Base-by-base conservation (phyloP, 2,329 filamentous ascomycete genomes). In the Microdochium paspali region DNA sequence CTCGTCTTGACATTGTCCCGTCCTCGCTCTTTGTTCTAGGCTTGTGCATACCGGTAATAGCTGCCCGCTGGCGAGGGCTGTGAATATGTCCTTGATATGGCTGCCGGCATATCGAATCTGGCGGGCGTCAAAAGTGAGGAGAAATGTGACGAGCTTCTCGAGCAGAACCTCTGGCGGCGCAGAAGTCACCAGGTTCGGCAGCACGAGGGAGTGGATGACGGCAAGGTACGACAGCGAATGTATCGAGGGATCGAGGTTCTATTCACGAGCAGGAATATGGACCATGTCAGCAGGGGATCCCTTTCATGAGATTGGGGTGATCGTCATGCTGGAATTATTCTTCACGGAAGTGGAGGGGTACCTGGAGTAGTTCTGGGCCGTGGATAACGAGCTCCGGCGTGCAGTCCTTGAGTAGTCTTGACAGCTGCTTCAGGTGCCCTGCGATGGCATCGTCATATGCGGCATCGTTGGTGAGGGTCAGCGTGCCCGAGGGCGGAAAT, bases 161-260 rank as follows among this genome's bases (percentile, higher is more conserved):
- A 68, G 60, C 10, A 78, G 45, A 2, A 62, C 48, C 4, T 56
- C 53, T 9, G 47, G 53, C 1, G 55, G 45, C 0, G 49, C 46
- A n/a, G 45, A 50, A 39, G 61, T 56, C 10, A 65, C 57, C 28
- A 64, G 53, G 3, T 60, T 58, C 20, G 63, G 55, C n/a, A 64
- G 51, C 28, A 70, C 50, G 26, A 71, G 55, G 26, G 61, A 56
- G 48, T 73, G 66, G 46, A 81, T 62, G 35, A 80, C 53, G 46
- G 64, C 58, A 26, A 79, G 66, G 56, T 72, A 76, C 23, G 75
- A 75, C 47, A 78, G 68, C 7, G 77, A 74, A 54, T 81, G 66
- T 42, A 64, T 47, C 7, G 66, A 60, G 1, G 76, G 73, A 51
- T 79, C 59, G 24, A 80, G 57, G 12, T 64, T 57, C 71, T 79